Evolutionary conservation across 345 rosid genomes (phyloP).

Genomic region (Laguncularia racemosa): DNA sequence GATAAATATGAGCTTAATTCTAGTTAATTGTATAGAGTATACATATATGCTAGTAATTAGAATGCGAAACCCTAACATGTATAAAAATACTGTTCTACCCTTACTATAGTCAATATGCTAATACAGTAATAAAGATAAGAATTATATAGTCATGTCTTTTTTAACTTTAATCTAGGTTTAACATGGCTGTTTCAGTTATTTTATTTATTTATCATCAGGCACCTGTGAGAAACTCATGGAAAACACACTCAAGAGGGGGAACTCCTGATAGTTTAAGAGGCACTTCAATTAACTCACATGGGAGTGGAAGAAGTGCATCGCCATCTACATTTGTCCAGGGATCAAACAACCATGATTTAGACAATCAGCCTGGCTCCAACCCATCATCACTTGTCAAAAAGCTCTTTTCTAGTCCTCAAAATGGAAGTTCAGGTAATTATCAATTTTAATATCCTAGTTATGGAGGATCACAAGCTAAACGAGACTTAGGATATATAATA

Average conservation of each 20-base stretch:
- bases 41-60: no score
- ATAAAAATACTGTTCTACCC: no score
- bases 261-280: constrained; percentile 46
- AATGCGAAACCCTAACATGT: no score
- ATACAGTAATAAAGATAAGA: no score
- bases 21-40: no score
- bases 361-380: constrained; percentile 22
- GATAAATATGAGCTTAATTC: no score
- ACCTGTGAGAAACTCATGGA: constrained; percentile 38
- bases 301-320: constrained; percentile 35
- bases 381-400: constrained; percentile 32
- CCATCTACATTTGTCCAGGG: constrained; percentile 24
- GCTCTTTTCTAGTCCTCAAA: constrained; percentile 40
- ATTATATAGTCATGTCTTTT: no score
- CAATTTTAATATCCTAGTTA: constrained; percentile 7
- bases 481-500: neutral
- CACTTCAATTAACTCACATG: constrained; percentile 47
- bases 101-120: no score
- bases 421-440: constrained; percentile 29
- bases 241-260: constrained; percentile 28
- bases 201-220: constrained; percentile 21
- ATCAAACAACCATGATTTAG: constrained; percentile 24
- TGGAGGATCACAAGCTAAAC: neutral
- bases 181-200: no score
- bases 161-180: no score